Base-by-base conservation (phyloP, 768 basidiomycete species). In the Mycena rosella region DNA sequence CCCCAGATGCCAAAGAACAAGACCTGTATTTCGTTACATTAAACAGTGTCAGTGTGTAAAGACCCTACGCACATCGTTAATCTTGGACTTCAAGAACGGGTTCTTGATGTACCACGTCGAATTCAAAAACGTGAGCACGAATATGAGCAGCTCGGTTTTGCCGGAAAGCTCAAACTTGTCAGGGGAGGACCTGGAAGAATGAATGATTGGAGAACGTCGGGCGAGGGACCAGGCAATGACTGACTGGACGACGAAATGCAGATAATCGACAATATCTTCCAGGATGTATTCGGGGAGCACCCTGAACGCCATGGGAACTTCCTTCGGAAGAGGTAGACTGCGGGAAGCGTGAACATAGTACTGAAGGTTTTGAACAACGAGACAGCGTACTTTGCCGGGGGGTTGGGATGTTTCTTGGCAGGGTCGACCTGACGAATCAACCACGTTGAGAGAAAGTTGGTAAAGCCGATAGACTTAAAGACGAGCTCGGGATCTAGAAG, bases 101-200 rank as follows among this genome's bases (percentile, higher is more conserved):
- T 99, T 99, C 83, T 98, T 98, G 85, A 99, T 96, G 77, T 96
- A 99, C 88, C 95, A 96, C 0, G 96, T 97, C 40, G 95, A 96
- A 8, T 91, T 89, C 67, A 99, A 81, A 85, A 98, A 98, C 2
- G 95, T 96, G 72, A 99, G 81, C 22, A 90, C 87, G 79, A 98
- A 99, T 0, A 90, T 88, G 72, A 99, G 82, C 17, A 99, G 81
- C 71, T 96, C 96, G 14, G 89, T 88, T 81, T 95, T 96, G 49
- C 96, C 96, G 0, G 91, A 85, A 54, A 94, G 79, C 65, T 95
- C 92, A 56, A 98, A 87, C 57, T 91, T 94, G 49, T 95, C 89
- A 0, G 95, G 96, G 0, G 87, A 85, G 36, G 86, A 80, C 30
- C 92, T 89, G 62, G n/a, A 53, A 56, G 67, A 38, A 32, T 36